These are phyloP conservation scores for Selaginella tamariscina DNA, from an alignment of 75 land plant species.

Conservation along the genomic window DNA sequence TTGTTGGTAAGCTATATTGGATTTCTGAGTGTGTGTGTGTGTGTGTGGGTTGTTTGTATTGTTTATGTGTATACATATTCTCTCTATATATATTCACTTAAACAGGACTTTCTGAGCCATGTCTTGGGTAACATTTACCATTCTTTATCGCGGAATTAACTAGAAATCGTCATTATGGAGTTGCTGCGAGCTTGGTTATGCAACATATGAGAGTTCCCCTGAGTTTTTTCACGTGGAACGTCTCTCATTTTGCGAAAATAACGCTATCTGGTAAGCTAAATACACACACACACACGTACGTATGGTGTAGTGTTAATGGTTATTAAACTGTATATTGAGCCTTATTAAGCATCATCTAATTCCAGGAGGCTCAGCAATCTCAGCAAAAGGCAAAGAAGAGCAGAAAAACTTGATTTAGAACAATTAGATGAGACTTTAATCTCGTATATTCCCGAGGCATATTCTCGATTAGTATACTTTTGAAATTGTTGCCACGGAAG, in stretches of 20 bases:
- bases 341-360: too few relatives aligned
- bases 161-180: slow-evolving; percentile 35
- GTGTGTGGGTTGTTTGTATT: too few relatives aligned
- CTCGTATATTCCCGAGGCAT: not conserved
- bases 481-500: not conserved
- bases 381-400: not conserved
- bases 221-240: slow-evolving; percentile 46
- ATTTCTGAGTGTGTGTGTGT: not conserved
- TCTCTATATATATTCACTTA: not conserved
- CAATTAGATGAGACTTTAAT: not conserved
- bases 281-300: too few relatives aligned
- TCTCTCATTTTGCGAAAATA: slow-evolving; percentile 45
- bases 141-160: slow-evolving; percentile 67
- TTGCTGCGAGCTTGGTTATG: slow-evolving; percentile 60
- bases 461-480: not conserved
- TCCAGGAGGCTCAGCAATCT: not conserved
- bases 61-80: too few relatives aligned
- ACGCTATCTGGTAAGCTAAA: slow-evolving; percentile 49
- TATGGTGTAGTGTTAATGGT: too few relatives aligned
- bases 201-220: slow-evolving; percentile 58
- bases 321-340: too few relatives aligned
- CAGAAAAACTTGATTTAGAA: not conserved
- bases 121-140: slow-evolving; percentile 36
- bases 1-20: not conserved
- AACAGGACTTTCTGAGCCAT: slow-evolving; percentile 15